Percentiles rank a stretch among this genome's conserved stretches.
phyloP scores from a whole-genome alignment of 192 early-diverging fungal genomes.

The Entomortierella chlamydospora region DNA sequence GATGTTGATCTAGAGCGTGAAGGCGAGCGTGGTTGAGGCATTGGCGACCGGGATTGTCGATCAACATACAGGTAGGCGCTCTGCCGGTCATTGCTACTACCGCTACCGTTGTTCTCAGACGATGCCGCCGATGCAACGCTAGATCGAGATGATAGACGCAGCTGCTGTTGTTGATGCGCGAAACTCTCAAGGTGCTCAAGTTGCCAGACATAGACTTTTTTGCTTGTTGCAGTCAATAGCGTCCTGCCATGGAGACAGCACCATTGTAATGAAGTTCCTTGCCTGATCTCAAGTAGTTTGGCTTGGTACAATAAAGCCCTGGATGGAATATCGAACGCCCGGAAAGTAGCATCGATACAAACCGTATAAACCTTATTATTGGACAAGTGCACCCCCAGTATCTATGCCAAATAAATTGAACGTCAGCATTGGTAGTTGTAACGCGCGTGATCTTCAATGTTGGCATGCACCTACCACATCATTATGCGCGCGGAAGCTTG shows the following conservation, averaged over 20 bases:
- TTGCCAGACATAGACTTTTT: conserved; percentile 47
- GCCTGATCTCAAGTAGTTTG: conserved; percentile 37
- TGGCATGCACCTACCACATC: conserved; percentile 44
- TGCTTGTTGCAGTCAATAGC: conserved; percentile 42
- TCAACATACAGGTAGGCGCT: background rate
- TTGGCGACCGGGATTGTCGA: background rate
- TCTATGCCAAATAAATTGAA: conserved; percentile 15
- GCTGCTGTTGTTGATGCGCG: conserved; percentile 10
- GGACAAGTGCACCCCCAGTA: conserved; percentile 26
- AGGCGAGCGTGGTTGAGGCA: background rate
- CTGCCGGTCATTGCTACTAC: background rate
- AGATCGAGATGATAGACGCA: background rate
- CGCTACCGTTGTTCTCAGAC: background rate
- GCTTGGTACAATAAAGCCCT: conserved; percentile 37
- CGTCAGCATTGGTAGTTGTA: background rate
- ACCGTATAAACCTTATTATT: conserved; percentile 33
- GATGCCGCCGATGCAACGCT: background rate
- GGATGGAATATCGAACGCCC: conserved; percentile 45
- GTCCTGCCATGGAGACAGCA: conserved; percentile 25
- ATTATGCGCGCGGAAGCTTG: conserved; percentile 47
- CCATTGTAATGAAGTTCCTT: conserved; percentile 36
- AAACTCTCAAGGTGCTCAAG: conserved; percentile 38
- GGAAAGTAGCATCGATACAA: conserved; percentile 43
- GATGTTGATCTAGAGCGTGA: conserved; percentile 7
- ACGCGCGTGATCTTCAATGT: too few relatives aligned